phyloP scores from a whole-genome alignment of 768 basidiomycete genomes.

The Lactarius evosmus region DNA sequence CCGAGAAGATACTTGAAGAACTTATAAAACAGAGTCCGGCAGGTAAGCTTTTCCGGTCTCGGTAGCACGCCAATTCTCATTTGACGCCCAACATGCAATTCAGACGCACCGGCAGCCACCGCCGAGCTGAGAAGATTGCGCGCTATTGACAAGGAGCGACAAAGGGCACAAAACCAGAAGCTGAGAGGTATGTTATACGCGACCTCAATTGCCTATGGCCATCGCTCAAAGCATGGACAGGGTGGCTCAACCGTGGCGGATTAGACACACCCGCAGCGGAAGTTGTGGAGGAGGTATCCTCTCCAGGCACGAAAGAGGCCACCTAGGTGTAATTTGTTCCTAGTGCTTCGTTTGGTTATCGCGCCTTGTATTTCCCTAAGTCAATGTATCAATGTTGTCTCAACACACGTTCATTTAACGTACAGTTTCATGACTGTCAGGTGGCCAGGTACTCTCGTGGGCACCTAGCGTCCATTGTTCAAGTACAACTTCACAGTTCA shows the following conservation, averaged over 20 bases:
- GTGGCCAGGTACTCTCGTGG: not conserved
- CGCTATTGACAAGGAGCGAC: conserved; percentile 62
- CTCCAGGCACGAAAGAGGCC: conserved; percentile 13
- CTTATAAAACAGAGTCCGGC: conserved; percentile 59
- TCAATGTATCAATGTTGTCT: conserved; percentile 7
- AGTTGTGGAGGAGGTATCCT: conserved; percentile 15
- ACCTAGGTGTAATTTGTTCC: not conserved
- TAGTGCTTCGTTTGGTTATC: not conserved
- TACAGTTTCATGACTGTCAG: not conserved
- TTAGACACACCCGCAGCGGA: conserved; percentile 13
- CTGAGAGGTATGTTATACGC: conserved; percentile 54
- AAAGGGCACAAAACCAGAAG: conserved; percentile 62
- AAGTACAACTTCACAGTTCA: not conserved
- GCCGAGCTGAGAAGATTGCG: conserved; percentile 62
- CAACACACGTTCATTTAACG: not conserved
- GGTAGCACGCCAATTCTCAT: not conserved
- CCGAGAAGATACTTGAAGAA: conserved; percentile 61
- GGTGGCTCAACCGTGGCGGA: conserved; percentile 22
- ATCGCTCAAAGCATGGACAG: conserved; percentile 10
- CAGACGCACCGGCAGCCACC: conserved; percentile 58
- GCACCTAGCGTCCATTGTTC: not conserved
- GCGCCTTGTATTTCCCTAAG: not conserved
- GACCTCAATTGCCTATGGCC: not conserved
- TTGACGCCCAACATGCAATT: not conserved
- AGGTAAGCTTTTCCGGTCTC: conserved; percentile 40